Conservation (phyloP, 108 stramenopile species). For the Skeletonema costatum region DNA sequence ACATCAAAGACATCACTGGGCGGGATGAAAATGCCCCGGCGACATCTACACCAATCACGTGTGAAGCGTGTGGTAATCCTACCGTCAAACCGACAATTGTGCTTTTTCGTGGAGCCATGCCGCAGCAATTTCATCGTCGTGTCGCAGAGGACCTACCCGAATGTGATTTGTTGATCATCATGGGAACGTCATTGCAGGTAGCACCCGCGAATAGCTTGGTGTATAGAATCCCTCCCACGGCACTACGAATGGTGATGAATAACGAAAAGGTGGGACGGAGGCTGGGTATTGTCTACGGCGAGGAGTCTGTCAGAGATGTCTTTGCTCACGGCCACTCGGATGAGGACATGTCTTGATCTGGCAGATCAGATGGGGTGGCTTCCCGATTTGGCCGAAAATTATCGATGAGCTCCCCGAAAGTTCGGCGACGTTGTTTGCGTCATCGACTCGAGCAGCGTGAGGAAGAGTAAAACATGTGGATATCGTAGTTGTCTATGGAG, state of each 20-base stretch:
- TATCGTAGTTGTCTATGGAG: no score
- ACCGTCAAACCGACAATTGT: constrained; percentile 87
- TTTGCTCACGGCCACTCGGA: constrained; percentile 56
- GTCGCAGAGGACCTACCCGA: constrained; percentile 64
- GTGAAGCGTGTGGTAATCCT: constrained; percentile 59
- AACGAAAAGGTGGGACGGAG: constrained; percentile 71
- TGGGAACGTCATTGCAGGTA: constrained; percentile 71
- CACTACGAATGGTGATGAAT: constrained; percentile 76
- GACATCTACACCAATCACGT: constrained; percentile 67
- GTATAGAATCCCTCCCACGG: constrained; percentile 60
- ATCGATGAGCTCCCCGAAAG: constrained; percentile 59
- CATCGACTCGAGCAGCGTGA: constrained; percentile 26
- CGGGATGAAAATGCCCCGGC: constrained; percentile 61
- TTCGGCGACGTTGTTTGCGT: constrained; percentile 43
- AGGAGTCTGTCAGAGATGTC: constrained; percentile 40
- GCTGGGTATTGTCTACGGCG: constrained; percentile 60
- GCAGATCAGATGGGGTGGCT: constrained; percentile 59
- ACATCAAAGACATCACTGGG: constrained; percentile 83
- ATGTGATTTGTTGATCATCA: constrained; percentile 73
- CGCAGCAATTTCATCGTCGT: constrained; percentile 65
- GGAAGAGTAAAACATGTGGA: neutral
- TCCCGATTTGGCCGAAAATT: constrained; percentile 48
- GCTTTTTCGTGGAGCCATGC: constrained; percentile 75
- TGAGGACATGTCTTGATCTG: constrained; percentile 51
- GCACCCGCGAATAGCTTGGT: constrained; percentile 83